phyloP scores from a whole-genome alignment of 495 filamentous ascomycete genomes.

The Podospora didyma region DNA sequence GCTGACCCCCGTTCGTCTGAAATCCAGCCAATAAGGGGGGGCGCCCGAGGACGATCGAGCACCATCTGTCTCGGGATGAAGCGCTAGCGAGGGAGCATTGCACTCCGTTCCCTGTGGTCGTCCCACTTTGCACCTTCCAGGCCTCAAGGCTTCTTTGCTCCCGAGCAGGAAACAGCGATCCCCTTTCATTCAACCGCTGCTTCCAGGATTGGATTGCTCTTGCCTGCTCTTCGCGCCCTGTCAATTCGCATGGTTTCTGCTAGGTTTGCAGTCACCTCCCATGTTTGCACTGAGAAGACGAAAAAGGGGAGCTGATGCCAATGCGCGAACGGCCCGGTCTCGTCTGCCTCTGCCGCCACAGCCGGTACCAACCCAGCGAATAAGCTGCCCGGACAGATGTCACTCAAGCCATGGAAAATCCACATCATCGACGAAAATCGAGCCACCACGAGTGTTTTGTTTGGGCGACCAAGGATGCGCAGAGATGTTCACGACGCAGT shows the following conservation, averaged over 20 bases:
- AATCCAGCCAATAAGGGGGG: conserved; percentile 20
- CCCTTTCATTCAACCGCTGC: too few species aligned
- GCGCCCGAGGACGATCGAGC: conserved; percentile 23
- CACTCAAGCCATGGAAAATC: not conserved
- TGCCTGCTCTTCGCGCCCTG: too few species aligned
- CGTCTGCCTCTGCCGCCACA: not conserved
- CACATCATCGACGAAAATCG: not conserved
- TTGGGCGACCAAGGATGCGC: not conserved
- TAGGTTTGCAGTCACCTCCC: not conserved
- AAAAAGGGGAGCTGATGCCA: not conserved
- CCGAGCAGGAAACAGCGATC: too few species aligned
- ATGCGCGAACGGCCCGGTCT: not conserved
- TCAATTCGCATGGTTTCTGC: too few species aligned
- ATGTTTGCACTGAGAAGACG: not conserved
- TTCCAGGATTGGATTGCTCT: too few species aligned
- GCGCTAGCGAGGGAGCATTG: conserved; percentile 29
- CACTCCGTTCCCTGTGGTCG: conserved; percentile 14
- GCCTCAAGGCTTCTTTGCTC: too few species aligned
- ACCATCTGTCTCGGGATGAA: conserved; percentile 33
- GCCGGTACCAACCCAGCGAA: not conserved
- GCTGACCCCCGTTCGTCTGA: conserved; percentile 16
- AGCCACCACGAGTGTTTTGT: not conserved
- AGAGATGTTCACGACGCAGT: not conserved
- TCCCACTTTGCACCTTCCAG: conserved; percentile 12
- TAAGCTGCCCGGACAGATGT: not conserved